Base-by-base conservation (phyloP, 148 eudicot genomes). In the Persicaria tinctoria region DNA sequence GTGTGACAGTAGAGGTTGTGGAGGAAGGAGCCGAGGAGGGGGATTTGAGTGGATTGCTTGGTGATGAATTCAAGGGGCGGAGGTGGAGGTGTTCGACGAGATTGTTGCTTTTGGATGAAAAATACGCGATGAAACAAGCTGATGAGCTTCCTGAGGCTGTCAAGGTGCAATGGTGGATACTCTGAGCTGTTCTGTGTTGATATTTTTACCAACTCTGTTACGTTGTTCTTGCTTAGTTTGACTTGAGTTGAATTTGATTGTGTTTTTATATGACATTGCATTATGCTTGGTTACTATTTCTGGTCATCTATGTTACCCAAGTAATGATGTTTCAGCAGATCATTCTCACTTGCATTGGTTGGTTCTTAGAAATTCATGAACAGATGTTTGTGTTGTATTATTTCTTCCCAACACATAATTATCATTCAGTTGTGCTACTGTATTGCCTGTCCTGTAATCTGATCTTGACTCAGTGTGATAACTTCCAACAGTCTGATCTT, bases 61-160 rank as follows among this genome's bases (percentile, higher is more conserved):
- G 98, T 74, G 92, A 87, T 60, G 88, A 77, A 38, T 86, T 90
- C 73, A 77, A 62, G 76, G 82, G 87, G 50, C 78, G 81, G 74
- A 86, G 83, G 53, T 94, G 97, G 98, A 86, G 81, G 70, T 93
- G 97, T 11, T 85, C 97, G 12, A 92, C 98, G 12, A 82, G 98
- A 84, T 83, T 93, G 87, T 75, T 93, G 83, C 92, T 93, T 70
- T 87, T 93, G 91, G 98, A 93, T 81, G 98, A 93, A 62, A 76
- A 76, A 68, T 87, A 75, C 70, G 89, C 86, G 0, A 51, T 80
- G 54, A 88, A 81, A 49, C 41, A 74, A 32, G 73, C 84, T 70
- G 86, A 83, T 16, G 87, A 92, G 73, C 88, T 94, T 83, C 98
- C 98, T 38, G 88, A 89, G 84, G 97, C 97, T 62, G 82, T 93